Conservation (phyloP, 768 basidiomycete species). For the Heimioporus sp. region DNA sequence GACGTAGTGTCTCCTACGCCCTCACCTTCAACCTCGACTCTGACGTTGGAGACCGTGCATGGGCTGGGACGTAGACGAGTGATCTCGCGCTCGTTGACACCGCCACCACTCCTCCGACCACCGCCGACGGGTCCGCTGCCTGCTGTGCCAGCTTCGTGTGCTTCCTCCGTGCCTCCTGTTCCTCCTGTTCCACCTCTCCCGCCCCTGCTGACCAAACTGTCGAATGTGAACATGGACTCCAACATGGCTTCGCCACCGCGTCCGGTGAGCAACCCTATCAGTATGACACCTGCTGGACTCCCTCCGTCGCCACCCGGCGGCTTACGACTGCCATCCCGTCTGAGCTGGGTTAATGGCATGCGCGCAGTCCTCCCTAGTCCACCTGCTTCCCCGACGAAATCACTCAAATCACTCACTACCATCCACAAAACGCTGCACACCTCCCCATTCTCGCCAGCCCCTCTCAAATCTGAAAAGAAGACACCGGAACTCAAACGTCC, state of each 20-base stretch:
- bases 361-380: conserved; percentile 29
- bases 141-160: conserved; percentile 19
- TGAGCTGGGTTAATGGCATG: conserved; percentile 27
- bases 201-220: conserved; percentile 14
- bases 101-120: conserved; percentile 25
- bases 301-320: conserved; percentile 29
- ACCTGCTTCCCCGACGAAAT: conserved; percentile 27
- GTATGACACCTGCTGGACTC: conserved; percentile 10
- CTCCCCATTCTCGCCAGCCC: conserved; percentile 1
- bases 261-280: conserved; percentile 3
- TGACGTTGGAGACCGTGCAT: conserved; percentile 20
- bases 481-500: conserved; percentile 21
- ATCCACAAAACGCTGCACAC: not conserved
- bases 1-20: not conserved
- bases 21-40: not conserved
- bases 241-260: not conserved
- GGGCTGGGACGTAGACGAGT: conserved; percentile 14
- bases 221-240: conserved; percentile 4
- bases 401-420: conserved; percentile 4
- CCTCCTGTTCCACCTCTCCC: conserved; percentile 30
- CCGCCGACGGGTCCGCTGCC: conserved; percentile 30
- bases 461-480: conserved; percentile 3
- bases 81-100: conserved; percentile 23
- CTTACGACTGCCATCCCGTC: conserved; percentile 31
- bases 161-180: not conserved